phyloP scores from a whole-genome alignment of 257 asterid species.

The Forsythia viridissima region DNA sequence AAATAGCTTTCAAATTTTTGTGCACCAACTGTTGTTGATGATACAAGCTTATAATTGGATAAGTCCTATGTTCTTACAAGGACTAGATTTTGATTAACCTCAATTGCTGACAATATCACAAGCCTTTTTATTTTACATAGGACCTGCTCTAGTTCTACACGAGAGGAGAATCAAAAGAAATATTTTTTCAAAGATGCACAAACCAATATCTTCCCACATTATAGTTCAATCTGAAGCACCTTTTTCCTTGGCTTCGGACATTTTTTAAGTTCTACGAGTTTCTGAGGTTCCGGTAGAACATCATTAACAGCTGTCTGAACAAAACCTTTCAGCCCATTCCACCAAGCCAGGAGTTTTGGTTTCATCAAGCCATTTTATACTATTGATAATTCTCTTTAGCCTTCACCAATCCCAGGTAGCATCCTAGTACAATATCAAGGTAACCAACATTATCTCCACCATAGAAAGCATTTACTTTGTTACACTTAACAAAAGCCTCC shows the following conservation, averaged over 20 bases:
- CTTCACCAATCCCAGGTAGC: conserved; percentile 49
- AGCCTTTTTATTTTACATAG: no score
- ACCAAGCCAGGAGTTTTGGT: conserved; percentile 45
- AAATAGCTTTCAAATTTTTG: no score
- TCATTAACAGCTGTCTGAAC: conserved; percentile 45
- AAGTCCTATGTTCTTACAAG: no score
- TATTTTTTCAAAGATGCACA: no score
- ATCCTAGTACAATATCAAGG: conserved; percentile 62
- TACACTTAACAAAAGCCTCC: conserved; percentile 48
- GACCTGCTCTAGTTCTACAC: no score
- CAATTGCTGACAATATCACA: no score
- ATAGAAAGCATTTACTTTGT: conserved; percentile 55
- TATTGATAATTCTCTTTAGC: conserved; percentile 30
- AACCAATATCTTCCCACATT: no score
- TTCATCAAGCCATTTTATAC: conserved; percentile 41
- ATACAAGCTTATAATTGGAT: no score
- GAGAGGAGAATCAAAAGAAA: no score
- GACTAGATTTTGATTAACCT: no score
- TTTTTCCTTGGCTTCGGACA: conserved; percentile 6
- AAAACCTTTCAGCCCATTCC: conserved; percentile 50
- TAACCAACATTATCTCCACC: conserved; percentile 60
- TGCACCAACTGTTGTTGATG: no score
- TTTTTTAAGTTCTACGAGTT: conserved; percentile 39
- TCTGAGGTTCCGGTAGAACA: conserved; percentile 50
- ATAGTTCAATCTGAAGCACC: no score